Evolutionary conservation across 169 alveolate genomes (phyloP).

Genomic region (Babesia bovis): DNA sequence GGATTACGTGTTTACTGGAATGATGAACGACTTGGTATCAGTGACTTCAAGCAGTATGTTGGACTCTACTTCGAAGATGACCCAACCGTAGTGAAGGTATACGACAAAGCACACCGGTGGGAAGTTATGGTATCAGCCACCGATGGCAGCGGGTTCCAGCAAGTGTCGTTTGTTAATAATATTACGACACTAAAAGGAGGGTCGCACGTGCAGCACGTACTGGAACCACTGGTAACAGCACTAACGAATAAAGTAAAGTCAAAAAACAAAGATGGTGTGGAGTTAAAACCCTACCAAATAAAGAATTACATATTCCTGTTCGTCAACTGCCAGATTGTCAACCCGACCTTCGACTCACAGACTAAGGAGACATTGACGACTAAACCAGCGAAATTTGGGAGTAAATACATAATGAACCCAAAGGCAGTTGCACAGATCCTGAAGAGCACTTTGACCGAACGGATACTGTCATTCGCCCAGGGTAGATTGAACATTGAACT

Average conservation of each 20-base stretch:
- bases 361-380: constrained; percentile 96
- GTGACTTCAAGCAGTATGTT: constrained; percentile 91
- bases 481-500: constrained; percentile 92
- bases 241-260: constrained; percentile 88
- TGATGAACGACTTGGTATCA: constrained; percentile 87
- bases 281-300: constrained; percentile 90
- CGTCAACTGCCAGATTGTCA: constrained; percentile 95
- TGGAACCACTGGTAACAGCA: constrained; percentile 93
- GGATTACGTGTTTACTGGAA: constrained; percentile 92
- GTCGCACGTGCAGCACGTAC: constrained; percentile 95
- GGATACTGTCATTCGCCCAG: constrained; percentile 89
- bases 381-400: constrained; percentile 88
- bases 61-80: constrained; percentile 85
- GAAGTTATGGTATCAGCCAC: constrained; percentile 82
- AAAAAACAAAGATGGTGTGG: constrained; percentile 92
- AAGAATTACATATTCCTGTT: constrained; percentile 94
- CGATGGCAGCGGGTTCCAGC: constrained; percentile 91
- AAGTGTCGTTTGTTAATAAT: constrained; percentile 98
- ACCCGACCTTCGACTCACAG: constrained; percentile 99
- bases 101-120: constrained; percentile 81
- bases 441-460: constrained; percentile 87
- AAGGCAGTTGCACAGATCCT: constrained; percentile 87
- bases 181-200: constrained; percentile 99
- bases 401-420: constrained; percentile 86
- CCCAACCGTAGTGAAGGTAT: constrained; percentile 71